Evolutionary conservation across 2,329 filamentous ascomycete species (phyloP).

Genomic region (Monilinia laxa): DNA sequence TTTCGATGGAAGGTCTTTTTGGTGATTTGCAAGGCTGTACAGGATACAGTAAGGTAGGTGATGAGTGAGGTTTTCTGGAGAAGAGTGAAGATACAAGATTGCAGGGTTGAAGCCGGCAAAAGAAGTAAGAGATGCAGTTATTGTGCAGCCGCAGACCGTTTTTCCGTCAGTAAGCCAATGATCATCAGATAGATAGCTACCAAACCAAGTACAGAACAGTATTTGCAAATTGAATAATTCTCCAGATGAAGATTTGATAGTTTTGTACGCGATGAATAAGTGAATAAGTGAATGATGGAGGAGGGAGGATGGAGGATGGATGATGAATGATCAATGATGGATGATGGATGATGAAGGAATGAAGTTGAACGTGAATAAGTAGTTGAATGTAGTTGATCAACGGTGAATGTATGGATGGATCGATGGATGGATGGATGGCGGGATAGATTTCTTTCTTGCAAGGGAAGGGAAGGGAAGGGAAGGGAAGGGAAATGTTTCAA

Average conservation of each 20-base stretch:
- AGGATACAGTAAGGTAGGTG: background rate
- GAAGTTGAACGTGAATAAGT: background rate
- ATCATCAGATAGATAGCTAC: conserved; percentile 14
- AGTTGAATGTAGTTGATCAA: too few relatives aligned
- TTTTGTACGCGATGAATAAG: conserved; percentile 2
- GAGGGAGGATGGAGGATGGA: conserved; percentile 2
- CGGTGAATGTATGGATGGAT: too few relatives aligned
- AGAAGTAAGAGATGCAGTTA: conserved; percentile 8
- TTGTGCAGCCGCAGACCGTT: conserved; percentile 18
- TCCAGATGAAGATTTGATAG: background rate
- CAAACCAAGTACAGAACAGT: background rate
- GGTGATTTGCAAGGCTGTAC: background rate
- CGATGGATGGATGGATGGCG: background rate
- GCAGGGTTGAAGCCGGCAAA: conserved; percentile 19
- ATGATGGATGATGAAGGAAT: background rate
- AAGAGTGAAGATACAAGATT: conserved; percentile 9
- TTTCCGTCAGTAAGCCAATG: conserved; percentile 16
- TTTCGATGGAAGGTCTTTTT: conserved; percentile 1
- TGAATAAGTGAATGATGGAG: conserved; percentile 31
- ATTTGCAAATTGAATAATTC: background rate
- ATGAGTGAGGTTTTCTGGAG: background rate
- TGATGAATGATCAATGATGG: background rate
- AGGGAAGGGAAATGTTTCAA: too few relatives aligned
- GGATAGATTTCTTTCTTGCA: too few relatives aligned
- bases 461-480: too few relatives aligned